Percentiles rank a stretch among this genome's conserved stretches.
Evolutionary conservation across 2,329 filamentous ascomycete genomes (phyloP).

Genomic region (Nectriaceae sp.): DNA sequence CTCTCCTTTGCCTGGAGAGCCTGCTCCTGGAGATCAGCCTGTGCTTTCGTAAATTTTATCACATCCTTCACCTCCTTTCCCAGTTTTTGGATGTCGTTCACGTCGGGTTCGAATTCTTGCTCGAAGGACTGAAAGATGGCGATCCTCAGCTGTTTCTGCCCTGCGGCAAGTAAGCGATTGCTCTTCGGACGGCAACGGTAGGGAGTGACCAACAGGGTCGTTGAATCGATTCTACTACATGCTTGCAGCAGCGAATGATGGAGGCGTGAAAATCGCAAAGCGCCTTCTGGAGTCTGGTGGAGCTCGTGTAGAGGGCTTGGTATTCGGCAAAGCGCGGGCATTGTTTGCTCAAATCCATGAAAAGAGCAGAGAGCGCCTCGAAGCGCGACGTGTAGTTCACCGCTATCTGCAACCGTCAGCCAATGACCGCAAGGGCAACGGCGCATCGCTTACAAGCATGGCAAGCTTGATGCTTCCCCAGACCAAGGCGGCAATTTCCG

Average conservation of each 20-base stretch:
- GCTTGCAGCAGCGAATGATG: slow-evolving; percentile 11
- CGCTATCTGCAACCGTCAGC: slow-evolving; percentile 8
- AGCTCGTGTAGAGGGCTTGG: slow-evolving; percentile 6
- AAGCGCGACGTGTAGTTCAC: slow-evolving; percentile 21
- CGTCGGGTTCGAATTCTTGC: slow-evolving; percentile 5
- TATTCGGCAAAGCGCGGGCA: slow-evolving; percentile 11
- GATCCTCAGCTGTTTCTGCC: background rate
- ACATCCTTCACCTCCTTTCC: slow-evolving; percentile 7
- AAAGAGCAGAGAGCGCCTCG: slow-evolving; percentile 12
- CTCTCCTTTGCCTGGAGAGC: slow-evolving; percentile 6
- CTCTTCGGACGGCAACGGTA: slow-evolving; percentile 12
- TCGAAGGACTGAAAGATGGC: slow-evolving; percentile 13
- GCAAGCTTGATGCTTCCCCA: slow-evolving; percentile 16
- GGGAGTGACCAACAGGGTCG: fast-evolving
- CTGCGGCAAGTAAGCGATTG: no score
- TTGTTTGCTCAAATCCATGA: slow-evolving; percentile 8
- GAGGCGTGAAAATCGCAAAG: slow-evolving; percentile 12
- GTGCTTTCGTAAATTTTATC: slow-evolving; percentile 8
- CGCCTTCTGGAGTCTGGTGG: background rate
- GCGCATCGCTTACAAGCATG: slow-evolving; percentile 13
- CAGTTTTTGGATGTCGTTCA: slow-evolving; percentile 9
- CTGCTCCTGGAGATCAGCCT: slow-evolving; percentile 6
- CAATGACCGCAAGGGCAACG: no score
- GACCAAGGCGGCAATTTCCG: slow-evolving; percentile 3
- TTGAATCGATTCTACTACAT: no score